A percentile compares a stretch with the other conserved stretches of the same genome.
Evolutionary conservation across 768 basidiomycete species (phyloP).

Genomic region (Strobilomyces echinocephalus): DNA sequence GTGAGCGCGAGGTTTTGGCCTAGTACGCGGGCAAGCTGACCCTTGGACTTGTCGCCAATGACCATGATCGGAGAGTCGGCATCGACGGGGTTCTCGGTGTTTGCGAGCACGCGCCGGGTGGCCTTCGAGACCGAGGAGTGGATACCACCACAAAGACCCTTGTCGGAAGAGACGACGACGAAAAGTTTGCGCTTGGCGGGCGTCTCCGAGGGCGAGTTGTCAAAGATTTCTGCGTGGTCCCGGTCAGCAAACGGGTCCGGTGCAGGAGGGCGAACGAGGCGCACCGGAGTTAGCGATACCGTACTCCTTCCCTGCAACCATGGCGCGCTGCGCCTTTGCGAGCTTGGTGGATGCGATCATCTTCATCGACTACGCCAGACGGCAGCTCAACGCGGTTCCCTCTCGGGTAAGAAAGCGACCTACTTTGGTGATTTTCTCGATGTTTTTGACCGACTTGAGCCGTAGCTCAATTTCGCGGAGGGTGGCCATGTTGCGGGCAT

Average conservation of each 20-base stretch:
- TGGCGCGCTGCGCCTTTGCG: conserved; percentile 90
- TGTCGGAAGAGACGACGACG: conserved; percentile 94
- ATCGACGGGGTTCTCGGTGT: conserved; percentile 47
- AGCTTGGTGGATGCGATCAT: conserved; percentile 99
- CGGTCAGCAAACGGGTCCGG: conserved; percentile 1
- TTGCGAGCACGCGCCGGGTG: conserved; percentile 66
- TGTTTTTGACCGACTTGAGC: conserved; percentile 93
- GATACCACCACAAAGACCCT: conserved; percentile 99
- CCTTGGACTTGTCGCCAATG: conserved; percentile 96
- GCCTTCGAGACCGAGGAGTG: conserved; percentile 95
- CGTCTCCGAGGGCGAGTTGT: conserved; percentile 65
- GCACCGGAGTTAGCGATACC: conserved; percentile 86
- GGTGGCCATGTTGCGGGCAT: conserved; percentile 90
- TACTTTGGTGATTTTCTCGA: conserved; percentile 99
- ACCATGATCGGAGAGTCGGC: conserved; percentile 71
- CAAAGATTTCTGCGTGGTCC: conserved; percentile 71
- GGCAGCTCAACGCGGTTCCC: conserved; percentile 1
- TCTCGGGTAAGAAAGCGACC: conserved; percentile 18
- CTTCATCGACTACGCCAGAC: conserved; percentile 78
- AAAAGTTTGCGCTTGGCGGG: conserved; percentile 79
- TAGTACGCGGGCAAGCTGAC: conserved; percentile 71
- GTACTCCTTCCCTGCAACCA: conserved; percentile 88
- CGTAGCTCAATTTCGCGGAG: conserved; percentile 96
- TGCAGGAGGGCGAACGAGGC: conserved; percentile 8
- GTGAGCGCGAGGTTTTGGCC: conserved; percentile 69